Conservation (phyloP, 169 alveolate species). For the Cryptosporidium xiaoi region DNA sequence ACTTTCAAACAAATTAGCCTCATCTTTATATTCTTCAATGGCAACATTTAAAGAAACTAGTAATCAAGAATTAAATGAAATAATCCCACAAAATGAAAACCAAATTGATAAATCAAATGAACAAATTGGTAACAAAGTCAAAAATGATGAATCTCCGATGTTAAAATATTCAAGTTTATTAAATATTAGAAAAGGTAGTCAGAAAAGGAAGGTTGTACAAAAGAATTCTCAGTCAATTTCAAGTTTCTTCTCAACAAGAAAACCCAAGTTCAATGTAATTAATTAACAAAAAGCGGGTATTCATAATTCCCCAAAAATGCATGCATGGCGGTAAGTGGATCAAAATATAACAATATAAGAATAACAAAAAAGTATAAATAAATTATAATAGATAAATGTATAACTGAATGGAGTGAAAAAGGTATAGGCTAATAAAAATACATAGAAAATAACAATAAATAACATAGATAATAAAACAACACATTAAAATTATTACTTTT, state of each 20-base stretch:
- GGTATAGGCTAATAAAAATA: too few relatives aligned
- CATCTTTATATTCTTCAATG: too few relatives aligned
- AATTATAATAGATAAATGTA: too few relatives aligned
- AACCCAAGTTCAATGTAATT: slow-evolving; percentile 6
- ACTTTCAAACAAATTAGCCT: too few relatives aligned
- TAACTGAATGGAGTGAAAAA: too few relatives aligned
- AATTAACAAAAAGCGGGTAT: not conserved
- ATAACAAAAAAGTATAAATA: slow-evolving; percentile 11
- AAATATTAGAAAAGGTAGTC: slow-evolving; percentile 1
- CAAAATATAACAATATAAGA: slow-evolving; percentile 44
- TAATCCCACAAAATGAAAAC: not conserved
- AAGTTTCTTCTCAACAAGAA: slow-evolving; percentile 29
- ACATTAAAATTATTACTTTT: too few relatives aligned
- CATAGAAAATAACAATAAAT: too few relatives aligned
- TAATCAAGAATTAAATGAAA: too few relatives aligned
- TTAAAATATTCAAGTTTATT: slow-evolving; percentile 11
- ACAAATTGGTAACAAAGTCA: too few relatives aligned
- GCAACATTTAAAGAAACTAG: too few relatives aligned
- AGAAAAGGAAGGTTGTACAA: slow-evolving; percentile 4
- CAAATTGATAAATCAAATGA: not conserved
- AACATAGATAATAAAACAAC: too few relatives aligned
- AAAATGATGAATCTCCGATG: slow-evolving; percentile 5
- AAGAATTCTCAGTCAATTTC: slow-evolving; percentile 57
- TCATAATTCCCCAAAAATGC: slow-evolving; percentile 10
- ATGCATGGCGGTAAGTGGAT: slow-evolving; percentile 47